Base-by-base conservation (phyloP, 2,329 filamentous ascomycete species). In the Hymenoscyphus linearis region DNA sequence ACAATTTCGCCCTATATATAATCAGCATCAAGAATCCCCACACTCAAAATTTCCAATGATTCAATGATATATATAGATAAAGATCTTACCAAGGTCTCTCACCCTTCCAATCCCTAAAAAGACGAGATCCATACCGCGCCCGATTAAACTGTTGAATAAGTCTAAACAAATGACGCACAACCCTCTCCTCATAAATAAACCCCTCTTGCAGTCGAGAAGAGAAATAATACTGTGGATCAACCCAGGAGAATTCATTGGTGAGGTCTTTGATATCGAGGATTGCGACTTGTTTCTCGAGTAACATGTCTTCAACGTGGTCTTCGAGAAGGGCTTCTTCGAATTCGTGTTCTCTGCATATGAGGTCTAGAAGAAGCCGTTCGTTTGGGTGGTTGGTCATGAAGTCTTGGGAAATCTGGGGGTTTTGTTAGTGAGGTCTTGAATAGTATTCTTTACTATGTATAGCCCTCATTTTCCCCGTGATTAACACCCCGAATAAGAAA, bases 231-330 rank as follows among this genome's bases (percentile, higher is more conserved):
- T 34, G 25, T 12, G 22, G 18, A n/a, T 13, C 6, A 7, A n/a
- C 3, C 50, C 27, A 34, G 10, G 25, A 53, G 40, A n/a, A 47
- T 18, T 47, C 25, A 13, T 53, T 25, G 10, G 27, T 27, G 50
- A 27, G 26, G 10, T 53, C 25, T 27, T 12, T 34, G 14, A 64
- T 59, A 50, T 64, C 58, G 2, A 60, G n/a, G 3, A 61, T 5
- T 4, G 50, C 27, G 10, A 67, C 37, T 56, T 68, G 65, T 40
- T 68, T 66, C 12, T 58, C 58, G n/a, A 65, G 50, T 12, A 67
- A 61, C 53, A 59, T 66, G 47, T 64, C 60, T 34, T 63, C 54
- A 4, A 60, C 47, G 37, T 65, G 59, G 18, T 63, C 59, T 1
- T 34, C 25, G 2, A 52, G 13, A 1, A 62, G 52, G 5, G 35